Conservation (phyloP, 345 rosid genomes). For the Eutrema japonicum region DNA sequence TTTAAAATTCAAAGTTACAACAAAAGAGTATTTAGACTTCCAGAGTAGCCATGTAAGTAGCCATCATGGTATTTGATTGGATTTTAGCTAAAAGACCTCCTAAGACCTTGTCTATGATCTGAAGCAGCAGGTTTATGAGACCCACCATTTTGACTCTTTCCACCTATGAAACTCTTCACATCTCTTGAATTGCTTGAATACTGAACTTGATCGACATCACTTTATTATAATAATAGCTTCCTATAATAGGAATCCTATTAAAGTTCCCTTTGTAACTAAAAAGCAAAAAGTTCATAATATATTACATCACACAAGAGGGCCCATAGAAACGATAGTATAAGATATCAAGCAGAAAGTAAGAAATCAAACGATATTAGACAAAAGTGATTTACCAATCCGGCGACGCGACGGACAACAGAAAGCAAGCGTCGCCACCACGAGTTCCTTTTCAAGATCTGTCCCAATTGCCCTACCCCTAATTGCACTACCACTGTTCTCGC, state of each 20-base stretch:
- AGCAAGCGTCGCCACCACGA: constrained; percentile 65
- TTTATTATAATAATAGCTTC: constrained; percentile 52
- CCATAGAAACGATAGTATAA: no score
- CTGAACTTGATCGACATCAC: constrained; percentile 64
- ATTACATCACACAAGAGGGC: constrained; percentile 29
- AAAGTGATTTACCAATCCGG: constrained; percentile 56
- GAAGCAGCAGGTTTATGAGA: constrained; percentile 51
- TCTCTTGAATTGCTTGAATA: constrained; percentile 47
- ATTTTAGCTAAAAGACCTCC: constrained; percentile 76
- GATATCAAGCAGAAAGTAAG: no score
- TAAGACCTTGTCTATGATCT: constrained; percentile 54
- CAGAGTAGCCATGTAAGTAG: no score
- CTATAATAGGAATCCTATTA: no score
- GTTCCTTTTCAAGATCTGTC: constrained; percentile 45
- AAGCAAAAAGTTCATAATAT: background rate
- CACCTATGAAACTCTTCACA: constrained; percentile 46
- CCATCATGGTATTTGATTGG: constrained; percentile 75
- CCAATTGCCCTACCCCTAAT: constrained; percentile 46
- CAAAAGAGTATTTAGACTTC: constrained; percentile 49
- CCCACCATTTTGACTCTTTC: constrained; percentile 45
- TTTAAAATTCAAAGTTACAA: no score
- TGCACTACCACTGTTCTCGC: constrained; percentile 26
- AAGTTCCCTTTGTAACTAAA: constrained; percentile 32
- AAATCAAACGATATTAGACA: background rate
- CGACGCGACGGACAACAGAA: constrained; percentile 65